Base-by-base conservation (phyloP, 2,329 filamentous ascomycete genomes). In the Fusarium equiseti region DNA sequence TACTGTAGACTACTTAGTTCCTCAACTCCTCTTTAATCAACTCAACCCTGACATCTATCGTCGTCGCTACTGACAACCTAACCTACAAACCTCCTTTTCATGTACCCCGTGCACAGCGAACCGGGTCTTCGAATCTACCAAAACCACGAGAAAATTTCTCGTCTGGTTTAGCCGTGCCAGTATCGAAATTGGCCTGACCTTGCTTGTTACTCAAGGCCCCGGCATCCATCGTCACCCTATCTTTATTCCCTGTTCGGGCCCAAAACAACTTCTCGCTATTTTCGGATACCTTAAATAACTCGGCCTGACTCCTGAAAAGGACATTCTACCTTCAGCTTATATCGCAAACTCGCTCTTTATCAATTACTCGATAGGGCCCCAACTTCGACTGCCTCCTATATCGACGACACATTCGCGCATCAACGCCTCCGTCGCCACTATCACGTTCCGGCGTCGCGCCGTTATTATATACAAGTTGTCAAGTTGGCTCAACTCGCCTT, bases 401-500 rank as follows among this genome's bases (percentile, higher is more conserved):
- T 40, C 24, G 44, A 38, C 42, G 51, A 58, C 62, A 45, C 38
- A 40, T 42, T 42, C 46, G n/a, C 61, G 49, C 62, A 65, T 43
- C 53, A 50, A 27, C 48, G 22, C 54, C 35, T 11, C 58, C 62
- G 48, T 59, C 63, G 35, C 51, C 59, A 55, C 54, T 62, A 49
- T 48, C 35, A 60, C 68, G 42, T 64, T 67, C 38, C 49, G 74
- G 74, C 74, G 48, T 68, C 57, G 61, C 71, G 71, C 70, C 66
- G 58, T 66, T 66, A 76, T 72, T 73, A 72, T 64, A 74, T 63
- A 61, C 76, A 87, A 83, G 89, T 89, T 89, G 92, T 89, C 94
- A 97, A 97, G 90, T 97, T 97, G 94, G 94, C 93, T 93, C 92
- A 92, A 88, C 86, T 90, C 89, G 89, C 87, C 86, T 87, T 83